Conservation (phyloP, 345 rosid genomes). For the Citrus glauca region DNA sequence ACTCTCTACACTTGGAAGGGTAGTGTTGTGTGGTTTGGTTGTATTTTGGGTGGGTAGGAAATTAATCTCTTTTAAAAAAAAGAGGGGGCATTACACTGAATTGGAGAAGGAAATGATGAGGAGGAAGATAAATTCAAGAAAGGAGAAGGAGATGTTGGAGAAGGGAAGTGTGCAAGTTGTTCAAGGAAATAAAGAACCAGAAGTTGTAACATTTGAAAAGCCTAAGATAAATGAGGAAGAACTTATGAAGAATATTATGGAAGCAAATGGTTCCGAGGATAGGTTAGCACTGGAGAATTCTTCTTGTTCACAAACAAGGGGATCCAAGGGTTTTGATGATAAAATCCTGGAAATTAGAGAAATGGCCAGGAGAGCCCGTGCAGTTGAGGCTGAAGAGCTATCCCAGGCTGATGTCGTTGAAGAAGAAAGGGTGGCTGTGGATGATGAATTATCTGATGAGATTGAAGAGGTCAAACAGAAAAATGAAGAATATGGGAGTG, state of each 20-base stretch:
- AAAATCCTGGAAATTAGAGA: constrained; percentile 47
- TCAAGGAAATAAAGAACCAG: constrained; percentile 30
- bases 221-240: constrained; percentile 62
- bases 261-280: constrained; percentile 34
- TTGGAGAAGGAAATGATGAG: constrained; percentile 88
- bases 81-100: constrained; percentile 40
- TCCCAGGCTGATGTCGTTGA: constrained; percentile 21
- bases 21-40: constrained; percentile 45
- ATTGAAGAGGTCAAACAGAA: constrained; percentile 10
- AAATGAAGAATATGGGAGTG: constrained; percentile 18
- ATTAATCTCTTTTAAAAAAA: constrained; percentile 29
- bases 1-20: constrained; percentile 41
- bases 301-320: constrained; percentile 26
- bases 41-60: constrained; percentile 51
- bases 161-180: constrained; percentile 55
- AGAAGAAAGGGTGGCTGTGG: constrained; percentile 26
- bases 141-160: constrained; percentile 46
- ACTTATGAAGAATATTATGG: constrained; percentile 46
- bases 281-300: constrained; percentile 28
- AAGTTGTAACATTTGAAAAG: constrained; percentile 29
- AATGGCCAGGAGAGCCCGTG: constrained; percentile 54
- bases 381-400: constrained; percentile 38
- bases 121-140: constrained; percentile 69
- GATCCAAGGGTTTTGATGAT: constrained; percentile 28
- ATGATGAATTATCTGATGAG: constrained; percentile 16